Conservation (phyloP, 2,329 filamentous ascomycete genomes). For the Septoria petroselini region DNA sequence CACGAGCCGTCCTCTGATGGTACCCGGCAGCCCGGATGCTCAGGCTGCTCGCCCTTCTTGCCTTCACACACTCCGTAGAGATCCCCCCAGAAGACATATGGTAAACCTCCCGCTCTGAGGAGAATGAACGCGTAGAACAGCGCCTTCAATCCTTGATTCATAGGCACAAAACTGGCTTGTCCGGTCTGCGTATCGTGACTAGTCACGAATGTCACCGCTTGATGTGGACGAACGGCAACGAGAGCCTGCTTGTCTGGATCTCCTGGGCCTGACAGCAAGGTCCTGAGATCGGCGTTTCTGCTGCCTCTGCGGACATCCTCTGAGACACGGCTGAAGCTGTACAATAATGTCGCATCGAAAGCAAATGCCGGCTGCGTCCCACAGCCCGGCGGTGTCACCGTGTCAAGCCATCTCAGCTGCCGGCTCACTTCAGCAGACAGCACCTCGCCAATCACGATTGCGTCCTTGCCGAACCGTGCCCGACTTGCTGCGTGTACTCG, state of each 20-base stretch:
- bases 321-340: constrained; percentile 63
- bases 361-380: constrained; percentile 52
- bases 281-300: constrained; percentile 58
- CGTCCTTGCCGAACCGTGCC: constrained; percentile 42
- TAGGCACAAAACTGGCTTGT: constrained; percentile 60
- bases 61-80: constrained; percentile 58
- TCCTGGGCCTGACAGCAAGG: constrained; percentile 27
- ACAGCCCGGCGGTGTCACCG: constrained; percentile 38
- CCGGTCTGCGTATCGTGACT: constrained; percentile 69
- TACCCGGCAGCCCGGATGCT: constrained; percentile 44
- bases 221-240: constrained; percentile 27
- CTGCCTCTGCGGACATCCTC: constrained; percentile 41
- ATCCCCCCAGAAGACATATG: constrained; percentile 69
- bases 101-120: constrained; percentile 60
- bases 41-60: constrained; percentile 42
- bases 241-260: constrained; percentile 22
- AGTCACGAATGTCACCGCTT: constrained; percentile 58
- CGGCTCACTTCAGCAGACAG: constrained; percentile 59
- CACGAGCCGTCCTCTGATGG: not conserved
- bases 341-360: constrained; percentile 67
- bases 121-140: constrained; percentile 71
- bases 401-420: constrained; percentile 53
- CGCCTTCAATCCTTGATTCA: constrained; percentile 66
- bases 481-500: constrained; percentile 51
- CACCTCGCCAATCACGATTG: constrained; percentile 68